phyloP scores from a whole-genome alignment of 2,329 filamentous ascomycete genomes.

The Aspergillus alliaceus region DNA sequence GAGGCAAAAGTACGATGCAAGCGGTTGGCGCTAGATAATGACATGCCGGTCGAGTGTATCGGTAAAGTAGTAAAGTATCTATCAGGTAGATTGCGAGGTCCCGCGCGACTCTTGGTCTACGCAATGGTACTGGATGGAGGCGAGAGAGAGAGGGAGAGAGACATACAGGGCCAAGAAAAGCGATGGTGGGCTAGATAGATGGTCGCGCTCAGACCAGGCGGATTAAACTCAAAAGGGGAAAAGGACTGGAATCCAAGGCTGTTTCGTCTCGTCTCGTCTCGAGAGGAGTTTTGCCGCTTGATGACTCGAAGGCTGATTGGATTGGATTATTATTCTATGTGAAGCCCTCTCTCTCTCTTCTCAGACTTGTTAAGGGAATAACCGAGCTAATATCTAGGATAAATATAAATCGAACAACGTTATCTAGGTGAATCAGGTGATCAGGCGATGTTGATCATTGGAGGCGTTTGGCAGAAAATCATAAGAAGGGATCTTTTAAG shows the following conservation, averaged over 20 bases:
- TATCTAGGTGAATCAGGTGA: too few relatives aligned
- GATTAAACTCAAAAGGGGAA: background rate
- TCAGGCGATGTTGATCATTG: background rate
- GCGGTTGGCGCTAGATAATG: background rate
- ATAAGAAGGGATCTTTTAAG: background rate
- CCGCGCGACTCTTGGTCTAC: too few relatives aligned
- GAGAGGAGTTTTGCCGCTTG: background rate
- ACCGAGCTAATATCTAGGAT: too few relatives aligned
- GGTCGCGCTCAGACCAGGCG: constrained; percentile 6
- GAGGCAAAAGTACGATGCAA: background rate
- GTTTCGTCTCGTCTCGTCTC: background rate
- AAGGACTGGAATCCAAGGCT: background rate
- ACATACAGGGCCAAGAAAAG: background rate
- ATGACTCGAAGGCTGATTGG: background rate
- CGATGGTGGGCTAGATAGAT: constrained; percentile 1
- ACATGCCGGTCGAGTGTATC: background rate
- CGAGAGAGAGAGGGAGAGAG: too few relatives aligned
- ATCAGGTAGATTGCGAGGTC: too few relatives aligned
- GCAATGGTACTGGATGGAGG: too few relatives aligned
- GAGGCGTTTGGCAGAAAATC: background rate
- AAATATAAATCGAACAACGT: too few relatives aligned
- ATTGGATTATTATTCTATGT: too few relatives aligned
- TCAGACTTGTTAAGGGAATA: too few relatives aligned
- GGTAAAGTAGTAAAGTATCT: too few relatives aligned
- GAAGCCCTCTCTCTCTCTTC: background rate